Base-by-base conservation (phyloP, 257 asterid genomes). In the Ballota nigra region DNA sequence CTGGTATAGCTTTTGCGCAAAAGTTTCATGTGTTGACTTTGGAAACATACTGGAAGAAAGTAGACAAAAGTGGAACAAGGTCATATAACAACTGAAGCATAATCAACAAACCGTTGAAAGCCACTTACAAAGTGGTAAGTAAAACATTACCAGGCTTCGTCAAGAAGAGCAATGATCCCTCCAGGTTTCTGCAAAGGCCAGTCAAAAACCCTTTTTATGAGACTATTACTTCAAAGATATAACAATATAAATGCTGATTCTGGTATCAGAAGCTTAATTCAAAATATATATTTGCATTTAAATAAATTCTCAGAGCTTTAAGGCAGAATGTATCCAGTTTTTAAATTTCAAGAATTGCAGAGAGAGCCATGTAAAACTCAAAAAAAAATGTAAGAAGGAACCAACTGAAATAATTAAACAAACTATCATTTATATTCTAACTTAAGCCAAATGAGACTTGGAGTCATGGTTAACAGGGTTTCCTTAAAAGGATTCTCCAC, bases 111-210 rank as follows among this genome's bases (percentile, higher is more conserved):
- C 53, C 66, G 12, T 55, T 63, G 76, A 18, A 65, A 70, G 69
- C 20, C 28, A 33, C 41, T 31, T 45, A n/a, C 22, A 36, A 66
- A 38, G 22, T 49, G 53, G 43, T 10, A 18, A 23, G 45, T 29
- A 70, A 84, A 75, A 65, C 18, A 77, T 43, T 78, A 89, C 99
- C 99, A 94, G 64, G 99, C 98, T 81, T 94, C 99, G 72, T 94
- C 99, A 60, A 94, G 99, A 80, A 94, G 99, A 76, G 99, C 88
- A 74, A 94, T 20, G 68, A 94, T 89, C 68, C 99, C 99, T 79
- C 99, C 99, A 80, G 98, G 98, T 84, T 94, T 94, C 99, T 94
- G 98, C 79, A 74, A 75, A 74, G 73, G 65, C 52, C 63, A 56
- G 65, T 58, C 62, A 74, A 43, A 67, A 63, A 56, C 26, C 38